These are phyloP conservation scores for Saposhnikovia divaricata DNA, from an alignment of 129 eudicot genomes.

Conservation along the genomic window DNA sequence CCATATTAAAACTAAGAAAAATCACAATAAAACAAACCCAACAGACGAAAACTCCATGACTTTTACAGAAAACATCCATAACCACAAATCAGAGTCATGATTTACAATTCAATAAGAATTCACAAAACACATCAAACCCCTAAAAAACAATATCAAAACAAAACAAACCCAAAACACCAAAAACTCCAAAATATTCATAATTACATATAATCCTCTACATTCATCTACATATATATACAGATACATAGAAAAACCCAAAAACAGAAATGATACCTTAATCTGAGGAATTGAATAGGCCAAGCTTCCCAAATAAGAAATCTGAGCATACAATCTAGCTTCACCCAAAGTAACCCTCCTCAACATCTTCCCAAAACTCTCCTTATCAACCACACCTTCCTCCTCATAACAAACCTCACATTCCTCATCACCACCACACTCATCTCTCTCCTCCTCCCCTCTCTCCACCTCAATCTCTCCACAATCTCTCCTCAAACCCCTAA, in stretches of 20 bases:
- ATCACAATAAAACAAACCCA: neutral
- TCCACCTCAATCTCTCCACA: constrained; percentile 18
- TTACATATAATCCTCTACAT: neutral
- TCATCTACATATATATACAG: neutral
- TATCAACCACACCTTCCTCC: constrained; percentile 44
- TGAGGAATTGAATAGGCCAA: constrained; percentile 76
- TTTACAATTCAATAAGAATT: neutral
- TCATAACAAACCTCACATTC: constrained; percentile 39
- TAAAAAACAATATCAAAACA: neutral
- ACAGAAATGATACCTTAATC: constrained; percentile 46
- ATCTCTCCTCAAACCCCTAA: constrained; percentile 47
- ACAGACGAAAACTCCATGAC: neutral
- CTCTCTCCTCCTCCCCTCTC: neutral
- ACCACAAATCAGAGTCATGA: neutral
- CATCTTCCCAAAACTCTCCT: constrained; percentile 64
- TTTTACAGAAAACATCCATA: neutral
- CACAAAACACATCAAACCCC: neutral
- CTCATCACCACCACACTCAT: constrained; percentile 10
- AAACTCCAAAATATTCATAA: neutral
- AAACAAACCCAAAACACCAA: too few species aligned
- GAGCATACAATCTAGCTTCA: constrained; percentile 81
- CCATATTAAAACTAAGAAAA: neutral
- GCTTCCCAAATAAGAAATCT: constrained; percentile 76
- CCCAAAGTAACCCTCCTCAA: constrained; percentile 62
- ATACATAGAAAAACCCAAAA: neutral